These are phyloP conservation scores for Trifolium pratense DNA, from an alignment of 306 rosid genomes.

Conservation along the genomic window DNA sequence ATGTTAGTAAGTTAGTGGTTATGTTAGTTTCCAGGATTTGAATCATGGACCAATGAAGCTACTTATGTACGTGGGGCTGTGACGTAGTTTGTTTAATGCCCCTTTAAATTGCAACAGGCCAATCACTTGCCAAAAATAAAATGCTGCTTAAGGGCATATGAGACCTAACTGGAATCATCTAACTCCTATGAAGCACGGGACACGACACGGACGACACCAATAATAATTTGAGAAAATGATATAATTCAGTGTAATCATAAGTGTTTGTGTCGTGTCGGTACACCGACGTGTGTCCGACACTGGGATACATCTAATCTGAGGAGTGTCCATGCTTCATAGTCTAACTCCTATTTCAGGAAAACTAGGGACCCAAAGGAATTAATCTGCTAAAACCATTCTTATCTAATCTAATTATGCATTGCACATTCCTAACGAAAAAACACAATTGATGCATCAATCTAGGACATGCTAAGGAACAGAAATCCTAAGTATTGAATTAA, in stretches of 20 bases:
- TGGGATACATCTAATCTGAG: too few relatives aligned
- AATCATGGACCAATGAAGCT: too few relatives aligned
- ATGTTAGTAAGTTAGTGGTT: too few relatives aligned
- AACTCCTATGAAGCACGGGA: too few relatives aligned
- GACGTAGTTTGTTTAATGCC: not conserved
- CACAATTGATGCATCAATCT: conserved; percentile 2
- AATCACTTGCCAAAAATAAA: not conserved
- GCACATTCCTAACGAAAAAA: conserved; percentile 1
- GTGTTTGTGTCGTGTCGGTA: too few relatives aligned
- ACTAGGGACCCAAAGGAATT: conserved; percentile 23
- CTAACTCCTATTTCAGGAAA: conserved; percentile 26
- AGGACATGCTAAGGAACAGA: not conserved
- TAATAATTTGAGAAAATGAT: too few relatives aligned
- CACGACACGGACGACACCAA: too few relatives aligned
- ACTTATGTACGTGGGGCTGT: too few relatives aligned
- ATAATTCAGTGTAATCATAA: too few relatives aligned
- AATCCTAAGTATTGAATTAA: not conserved
- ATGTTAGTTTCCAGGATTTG: too few relatives aligned
- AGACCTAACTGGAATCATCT: conserved; percentile 18
- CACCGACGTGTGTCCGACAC: too few relatives aligned
- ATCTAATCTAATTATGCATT: not conserved
- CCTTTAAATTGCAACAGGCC: not conserved
- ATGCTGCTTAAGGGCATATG: not conserved
- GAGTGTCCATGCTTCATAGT: too few relatives aligned
- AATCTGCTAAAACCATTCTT: conserved; percentile 16